Evolutionary conservation across 805 yeast genomes (phyloP).

Genomic region (Saturnispora mendoncae): DNA sequence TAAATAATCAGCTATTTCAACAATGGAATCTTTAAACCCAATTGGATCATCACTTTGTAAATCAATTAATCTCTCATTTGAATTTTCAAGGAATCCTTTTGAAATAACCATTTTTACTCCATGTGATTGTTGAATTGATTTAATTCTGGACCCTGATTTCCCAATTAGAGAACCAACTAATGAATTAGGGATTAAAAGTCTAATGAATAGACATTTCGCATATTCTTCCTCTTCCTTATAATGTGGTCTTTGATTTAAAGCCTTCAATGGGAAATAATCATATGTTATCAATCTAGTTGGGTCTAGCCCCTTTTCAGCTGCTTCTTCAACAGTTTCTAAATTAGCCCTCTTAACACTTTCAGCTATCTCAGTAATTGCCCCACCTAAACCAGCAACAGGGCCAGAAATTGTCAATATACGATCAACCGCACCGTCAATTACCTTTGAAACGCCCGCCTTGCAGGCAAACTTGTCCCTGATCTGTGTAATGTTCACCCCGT

Average conservation of each 20-base stretch:
- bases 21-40: slow-evolving; percentile 47
- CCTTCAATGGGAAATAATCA: slow-evolving; percentile 51
- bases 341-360: slow-evolving; percentile 46
- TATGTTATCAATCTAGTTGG: slow-evolving; percentile 31
- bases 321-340: slow-evolving; percentile 20
- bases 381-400: slow-evolving; percentile 55
- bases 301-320: slow-evolving; percentile 21
- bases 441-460: slow-evolving; percentile 80
- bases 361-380: slow-evolving; percentile 63
- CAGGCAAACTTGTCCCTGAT: slow-evolving; percentile 69
- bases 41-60: slow-evolving; percentile 69
- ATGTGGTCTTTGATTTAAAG: slow-evolving; percentile 44
- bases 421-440: slow-evolving; percentile 72
- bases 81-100: slow-evolving; percentile 69
- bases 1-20: slow-evolving; percentile 58
- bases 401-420: slow-evolving; percentile 77
- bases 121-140: slow-evolving; percentile 60
- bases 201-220: slow-evolving; percentile 46
- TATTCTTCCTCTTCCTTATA: slow-evolving; percentile 40
- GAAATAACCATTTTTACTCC: slow-evolving; percentile 80
- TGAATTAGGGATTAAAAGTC: slow-evolving; percentile 71
- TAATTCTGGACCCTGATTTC: slow-evolving; percentile 70
- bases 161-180: slow-evolving; percentile 90
- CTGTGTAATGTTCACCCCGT: slow-evolving; percentile 67
- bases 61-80: slow-evolving; percentile 81